These are phyloP conservation scores for Effrenium voratum DNA, from an alignment of 73 alveolate genomes.

Conservation along the genomic window DNA sequence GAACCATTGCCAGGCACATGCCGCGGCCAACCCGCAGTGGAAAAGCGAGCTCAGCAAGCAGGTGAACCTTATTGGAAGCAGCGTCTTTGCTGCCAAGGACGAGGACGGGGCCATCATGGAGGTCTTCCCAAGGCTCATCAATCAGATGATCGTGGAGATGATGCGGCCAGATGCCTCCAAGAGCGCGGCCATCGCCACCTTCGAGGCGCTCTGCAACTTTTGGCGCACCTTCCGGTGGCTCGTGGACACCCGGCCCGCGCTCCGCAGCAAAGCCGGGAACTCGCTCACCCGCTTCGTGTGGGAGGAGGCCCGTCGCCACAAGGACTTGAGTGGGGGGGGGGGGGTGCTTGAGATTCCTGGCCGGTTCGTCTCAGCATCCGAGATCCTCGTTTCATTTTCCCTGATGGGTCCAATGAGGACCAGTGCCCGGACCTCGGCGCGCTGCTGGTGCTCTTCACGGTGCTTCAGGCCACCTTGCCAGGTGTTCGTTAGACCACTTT, in stretches of 20 bases:
- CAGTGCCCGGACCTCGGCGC: slow-evolving; percentile 59
- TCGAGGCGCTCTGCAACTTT: slow-evolving; percentile 65
- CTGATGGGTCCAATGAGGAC: too few relatives aligned
- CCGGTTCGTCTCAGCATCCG: too few relatives aligned
- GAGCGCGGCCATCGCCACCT: slow-evolving; percentile 66
- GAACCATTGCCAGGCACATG: slow-evolving; percentile 58
- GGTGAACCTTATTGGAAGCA: slow-evolving; percentile 15
- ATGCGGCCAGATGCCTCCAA: slow-evolving; percentile 52
- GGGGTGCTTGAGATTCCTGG: too few relatives aligned
- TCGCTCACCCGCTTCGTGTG: slow-evolving; percentile 10
- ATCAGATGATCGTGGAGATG: slow-evolving; percentile 82
- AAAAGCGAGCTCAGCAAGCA: not conserved
- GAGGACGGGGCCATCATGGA: slow-evolving; percentile 58
- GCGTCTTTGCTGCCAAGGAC: not conserved
- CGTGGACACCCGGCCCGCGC: slow-evolving; percentile 20
- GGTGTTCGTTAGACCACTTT: too few relatives aligned
- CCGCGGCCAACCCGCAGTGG: slow-evolving; percentile 38
- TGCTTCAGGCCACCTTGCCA: too few relatives aligned
- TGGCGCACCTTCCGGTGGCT: slow-evolving; percentile 83
- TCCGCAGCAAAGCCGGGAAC: slow-evolving; percentile 1
- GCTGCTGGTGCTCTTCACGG: slow-evolving; percentile 58
- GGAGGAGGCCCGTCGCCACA: too few relatives aligned
- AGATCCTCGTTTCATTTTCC: too few relatives aligned
- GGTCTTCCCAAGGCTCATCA: slow-evolving; percentile 69
- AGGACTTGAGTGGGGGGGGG: too few relatives aligned